Percentiles rank a stretch among this genome's conserved stretches.
These are phyloP conservation scores for Chaetomium olivaceum DNA, from an alignment of 2,329 filamentous ascomycete genomes.

Conservation along the genomic window DNA sequence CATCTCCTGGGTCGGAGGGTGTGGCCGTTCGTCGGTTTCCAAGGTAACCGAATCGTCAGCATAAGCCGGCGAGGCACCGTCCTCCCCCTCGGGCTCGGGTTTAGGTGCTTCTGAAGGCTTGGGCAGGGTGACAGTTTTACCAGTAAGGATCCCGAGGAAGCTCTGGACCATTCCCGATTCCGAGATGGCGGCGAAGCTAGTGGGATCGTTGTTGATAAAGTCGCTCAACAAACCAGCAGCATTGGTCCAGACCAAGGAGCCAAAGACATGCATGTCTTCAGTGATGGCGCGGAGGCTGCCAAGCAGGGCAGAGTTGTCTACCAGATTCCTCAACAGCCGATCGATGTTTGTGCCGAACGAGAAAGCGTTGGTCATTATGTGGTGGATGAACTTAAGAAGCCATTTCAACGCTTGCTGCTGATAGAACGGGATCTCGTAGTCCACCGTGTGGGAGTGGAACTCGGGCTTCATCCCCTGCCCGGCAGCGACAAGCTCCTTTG, in stretches of 20 bases:
- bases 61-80: slow-evolving; percentile 42
- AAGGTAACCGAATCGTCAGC: slow-evolving; percentile 44
- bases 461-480: slow-evolving; percentile 71
- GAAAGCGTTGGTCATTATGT: slow-evolving; percentile 81
- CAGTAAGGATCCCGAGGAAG: slow-evolving; percentile 79
- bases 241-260: slow-evolving; percentile 94
- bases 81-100: slow-evolving; percentile 37
- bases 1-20: slow-evolving; percentile 55
- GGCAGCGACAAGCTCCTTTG: slow-evolving; percentile 64
- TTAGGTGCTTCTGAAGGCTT: slow-evolving; percentile 37
- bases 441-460: slow-evolving; percentile 76
- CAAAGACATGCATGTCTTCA: slow-evolving; percentile 75
- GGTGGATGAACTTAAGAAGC: slow-evolving; percentile 93
- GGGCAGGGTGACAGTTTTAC: slow-evolving; percentile 47
- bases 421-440: slow-evolving; percentile 91
- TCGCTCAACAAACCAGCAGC: slow-evolving; percentile 88
- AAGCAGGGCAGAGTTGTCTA: slow-evolving; percentile 86
- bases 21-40: slow-evolving; percentile 46
- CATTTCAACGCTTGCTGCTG: slow-evolving; percentile 92
- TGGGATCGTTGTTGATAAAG: slow-evolving; percentile 98
- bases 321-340: slow-evolving; percentile 84
- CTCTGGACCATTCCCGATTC: slow-evolving; percentile 89
- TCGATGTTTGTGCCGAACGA: slow-evolving; percentile 78
- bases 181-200: slow-evolving; percentile 92
- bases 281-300: slow-evolving; percentile 78